Evolutionary conservation across 2,329 filamentous ascomycete species (phyloP), one percentile per base, ranked within the genome.

Genomic region (Claviceps paspali): DNA sequence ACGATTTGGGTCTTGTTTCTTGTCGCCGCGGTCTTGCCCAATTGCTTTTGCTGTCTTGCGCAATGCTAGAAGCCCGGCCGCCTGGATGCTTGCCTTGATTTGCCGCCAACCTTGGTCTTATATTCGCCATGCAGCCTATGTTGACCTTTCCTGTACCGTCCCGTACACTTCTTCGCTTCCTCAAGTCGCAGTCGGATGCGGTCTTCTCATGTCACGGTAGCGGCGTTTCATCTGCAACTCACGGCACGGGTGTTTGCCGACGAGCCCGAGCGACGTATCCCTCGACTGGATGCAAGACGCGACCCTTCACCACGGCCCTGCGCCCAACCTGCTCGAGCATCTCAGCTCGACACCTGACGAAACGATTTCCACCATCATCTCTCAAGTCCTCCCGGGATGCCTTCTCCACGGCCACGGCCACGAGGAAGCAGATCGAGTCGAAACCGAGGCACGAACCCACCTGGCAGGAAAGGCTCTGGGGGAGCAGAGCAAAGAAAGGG

Each of bases 171-270:
- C 65, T 91, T 44, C 76, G 76, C 47, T 88, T 83, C 55, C 67
- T 91, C 44, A 76, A 75, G 46, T 72, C 66, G 38, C 82, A 87
- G 55, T 75, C 80, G 45, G 70, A 81, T 47, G 64, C 64, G 38
- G 52, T 70, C 43, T 69, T 73, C 48, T 70, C 54, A 61, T 52
- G 38, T 52, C 60, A 38, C 64, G 60, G 48, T 51, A 60, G 48
- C 51, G 54, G 23, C 12, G 18, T 24, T 33, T 29, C 26, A 27
- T 38, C 19, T 9, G 12, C 10, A 33, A 26, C 44, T 41, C 34
- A 39, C 39, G 27, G 38, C 38, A 29, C 43, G 33, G 35, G 37
- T 34, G 30, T 42, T 27, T 47, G 51, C 32, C 39, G 49, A 6
- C 47, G 41, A 31, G 34, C 41, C n/a, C 44, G 50, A 43, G 33